Conservation (phyloP, 78 protist genomes). For the Dictyostelium purpureum region DNA sequence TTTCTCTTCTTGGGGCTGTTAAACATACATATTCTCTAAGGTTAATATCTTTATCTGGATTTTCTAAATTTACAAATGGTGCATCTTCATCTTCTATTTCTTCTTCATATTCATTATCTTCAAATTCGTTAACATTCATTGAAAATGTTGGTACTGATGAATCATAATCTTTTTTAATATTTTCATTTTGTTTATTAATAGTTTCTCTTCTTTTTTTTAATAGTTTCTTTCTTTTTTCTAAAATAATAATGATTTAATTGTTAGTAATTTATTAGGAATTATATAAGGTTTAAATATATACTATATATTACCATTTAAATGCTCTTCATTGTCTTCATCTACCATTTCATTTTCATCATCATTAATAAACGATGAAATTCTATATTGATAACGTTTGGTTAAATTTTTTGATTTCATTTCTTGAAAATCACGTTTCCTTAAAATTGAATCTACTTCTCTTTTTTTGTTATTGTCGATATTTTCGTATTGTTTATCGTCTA, state of each 20-base stretch:
- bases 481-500: constrained; percentile 53
- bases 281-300: too few species aligned
- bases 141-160: background rate
- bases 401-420: background rate
- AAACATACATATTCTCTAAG: constrained; percentile 79
- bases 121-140: background rate
- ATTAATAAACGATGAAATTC: constrained; percentile 7
- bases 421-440: constrained; percentile 40
- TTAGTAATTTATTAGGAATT: background rate
- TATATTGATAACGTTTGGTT: background rate
- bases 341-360: constrained; percentile 24
- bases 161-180: constrained; percentile 19
- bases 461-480: background rate
- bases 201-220: background rate
- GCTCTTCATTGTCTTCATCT: constrained; percentile 25
- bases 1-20: constrained; percentile 58
- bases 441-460: constrained; percentile 7
- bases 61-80: constrained; percentile 71
- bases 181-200: constrained; percentile 7
- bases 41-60: constrained; percentile 75
- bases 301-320: background rate
- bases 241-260: background rate
- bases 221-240: background rate
- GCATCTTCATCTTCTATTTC: constrained; percentile 30
- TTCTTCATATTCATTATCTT: background rate